Evolutionary conservation across 305 asterid species (phyloP).

Genomic region (Coffea humblotiana): DNA sequence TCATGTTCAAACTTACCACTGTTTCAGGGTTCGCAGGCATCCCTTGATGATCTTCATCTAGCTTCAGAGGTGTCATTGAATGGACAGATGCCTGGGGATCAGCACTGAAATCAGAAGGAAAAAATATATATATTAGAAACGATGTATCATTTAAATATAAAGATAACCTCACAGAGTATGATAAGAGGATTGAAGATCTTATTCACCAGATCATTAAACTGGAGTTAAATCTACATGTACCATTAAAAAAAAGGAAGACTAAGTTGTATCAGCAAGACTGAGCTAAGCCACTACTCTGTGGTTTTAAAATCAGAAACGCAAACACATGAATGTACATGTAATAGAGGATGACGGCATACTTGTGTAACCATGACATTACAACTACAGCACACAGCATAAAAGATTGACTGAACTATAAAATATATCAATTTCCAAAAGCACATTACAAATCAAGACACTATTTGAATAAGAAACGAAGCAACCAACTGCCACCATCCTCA

Average conservation of each 20-base stretch:
- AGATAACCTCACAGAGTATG: neutral
- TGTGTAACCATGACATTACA: neutral
- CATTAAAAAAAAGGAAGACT: neutral
- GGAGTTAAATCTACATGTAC: neutral
- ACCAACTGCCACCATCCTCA: neutral
- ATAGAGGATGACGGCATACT: neutral
- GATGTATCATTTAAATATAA: neutral
- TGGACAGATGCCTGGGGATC: constrained; percentile 64
- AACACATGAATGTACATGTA: neutral
- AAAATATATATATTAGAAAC: constrained; percentile 16
- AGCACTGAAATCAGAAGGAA: constrained; percentile 47
- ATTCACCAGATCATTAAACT: neutral
- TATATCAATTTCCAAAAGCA: neutral
- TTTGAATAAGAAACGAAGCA: neutral
- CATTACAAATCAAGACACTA: neutral
- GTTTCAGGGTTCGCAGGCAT: constrained; percentile 43
- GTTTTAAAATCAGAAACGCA: neutral
- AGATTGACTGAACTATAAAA: neutral
- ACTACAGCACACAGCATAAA: neutral
- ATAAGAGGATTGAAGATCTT: neutral
- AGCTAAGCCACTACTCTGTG: neutral
- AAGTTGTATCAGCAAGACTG: neutral
- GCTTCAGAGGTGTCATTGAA: constrained; percentile 50
- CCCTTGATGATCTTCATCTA: constrained; percentile 49
- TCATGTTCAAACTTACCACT: constrained; percentile 46